Base-by-base conservation (phyloP, 495 filamentous ascomycete species). In the Penicillium longicatenatum region DNA sequence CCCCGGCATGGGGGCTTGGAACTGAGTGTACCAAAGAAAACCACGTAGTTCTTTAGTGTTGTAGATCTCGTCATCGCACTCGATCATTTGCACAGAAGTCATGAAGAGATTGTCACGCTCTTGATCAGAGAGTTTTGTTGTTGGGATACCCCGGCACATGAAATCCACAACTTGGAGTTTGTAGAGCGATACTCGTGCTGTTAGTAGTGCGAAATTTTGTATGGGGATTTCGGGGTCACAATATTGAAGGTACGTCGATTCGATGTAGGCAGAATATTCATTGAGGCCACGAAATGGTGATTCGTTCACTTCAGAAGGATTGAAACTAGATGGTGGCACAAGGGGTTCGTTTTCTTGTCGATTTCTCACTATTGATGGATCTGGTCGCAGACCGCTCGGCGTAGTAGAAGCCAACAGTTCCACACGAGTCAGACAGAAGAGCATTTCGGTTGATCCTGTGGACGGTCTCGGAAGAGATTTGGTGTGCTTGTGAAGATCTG, bases 141-240 rank as follows among this genome's bases (percentile, higher is more conserved):
- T 35, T 12, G 57, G 33, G n/a, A 44, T 47, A 10, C 52, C 41
- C 19, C 52, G 51, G 49, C 61, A 58, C 50, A 67, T 58, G n/a
- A 61, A 60, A 19, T 60, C 56, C 11, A 67, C 46, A 21, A 65
- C 56, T 1, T 26, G 56, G 11, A 64, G 54, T 57, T 82, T 84
- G 71, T 73, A 79, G 10, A 84, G 69, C 11, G 72, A 73, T 30
- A 70, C 71, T 44, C 77, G 72, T 4, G 80, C 78, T 71, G 79
- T 79, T 21, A 80, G 61, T 19, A 81, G 41, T 0, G 79, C 78
- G 59, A 85, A 77, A 43, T 73, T 73, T 52, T 85, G 80, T 37
- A 89, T 70, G 6, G 86, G 87, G 19, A 86, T 77, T 45, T 75
- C 79, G 54, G 82, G 77, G 58, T 90, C 84, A 65, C 84, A 87